Base-by-base conservation (phyloP, 306 rosid genomes). In the Corylus avellana region DNA sequence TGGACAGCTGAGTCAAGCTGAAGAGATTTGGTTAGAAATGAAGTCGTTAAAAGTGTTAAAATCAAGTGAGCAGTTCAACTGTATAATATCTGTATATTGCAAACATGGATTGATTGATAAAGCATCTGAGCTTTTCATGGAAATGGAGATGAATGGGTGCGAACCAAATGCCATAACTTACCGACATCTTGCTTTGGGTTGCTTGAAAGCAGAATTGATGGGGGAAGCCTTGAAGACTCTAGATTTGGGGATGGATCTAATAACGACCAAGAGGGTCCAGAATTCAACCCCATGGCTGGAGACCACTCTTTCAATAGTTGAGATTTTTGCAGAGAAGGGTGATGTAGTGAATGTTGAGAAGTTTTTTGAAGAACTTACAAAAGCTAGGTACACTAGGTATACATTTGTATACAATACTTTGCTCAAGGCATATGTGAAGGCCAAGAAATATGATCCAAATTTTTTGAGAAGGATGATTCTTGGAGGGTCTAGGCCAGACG, bases 231-330 rank as follows among this genome's bases (percentile, higher is more conserved):
- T 91, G 74, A 96, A 84, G 84, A 93, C 97, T 25, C 74, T 91
- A 44, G 88, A 89, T 16, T 70, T 91, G 78, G 92, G 96, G 48
- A 83, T 78, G 87, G 83, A 85, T 72, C 67, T 77, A 66, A 81
- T 79, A 4, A 68, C 84, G 63, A 82, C 75, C 88, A 89, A 83
- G 75, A 83, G 68, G 75, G 87, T 96, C 22, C 84, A 88, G 48
- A 88, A 88, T 82, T 93, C 98, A 73, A 87, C 88, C 27, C 97
- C 99, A 22, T 96, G 98, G 97, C 82, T 93, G 87, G 97, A 96
- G 85, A 89, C 97, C 68, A 93, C 97, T 53, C 88, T 84, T 78
- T 90, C 87, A 59, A 91, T 93, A 83, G 75, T 87, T 67, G 96
- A 88, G 75, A 74, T 77, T 76, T 88, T 96, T 66, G 92, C 97